Conservation (phyloP, 2,329 filamentous ascomycete genomes). For the Colletotrichum lini region DNA sequence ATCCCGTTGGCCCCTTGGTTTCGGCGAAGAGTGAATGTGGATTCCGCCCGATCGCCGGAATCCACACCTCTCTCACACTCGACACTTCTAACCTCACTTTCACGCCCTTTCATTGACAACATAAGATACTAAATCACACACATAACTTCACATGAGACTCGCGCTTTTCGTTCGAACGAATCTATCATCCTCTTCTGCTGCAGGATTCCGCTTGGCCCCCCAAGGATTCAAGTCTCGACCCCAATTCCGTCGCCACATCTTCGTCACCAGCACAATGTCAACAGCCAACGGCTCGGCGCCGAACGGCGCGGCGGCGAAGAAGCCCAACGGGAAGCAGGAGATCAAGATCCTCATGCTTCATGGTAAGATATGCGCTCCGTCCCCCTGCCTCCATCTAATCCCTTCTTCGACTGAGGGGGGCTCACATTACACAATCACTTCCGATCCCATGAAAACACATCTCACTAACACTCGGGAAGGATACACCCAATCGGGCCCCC, state of each 20-base stretch:
- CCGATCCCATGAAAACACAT: background rate
- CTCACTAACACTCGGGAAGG: constrained; percentile 60
- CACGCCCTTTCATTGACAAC: background rate
- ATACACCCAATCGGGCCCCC: constrained; percentile 89
- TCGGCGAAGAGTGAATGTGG: constrained; percentile 38
- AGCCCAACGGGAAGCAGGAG: constrained; percentile 60
- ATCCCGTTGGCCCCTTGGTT: background rate
- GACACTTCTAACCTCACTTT: background rate
- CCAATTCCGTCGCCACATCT: background rate
- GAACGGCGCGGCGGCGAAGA: constrained; percentile 46
- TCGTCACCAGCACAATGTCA: constrained; percentile 27
- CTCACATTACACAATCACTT: background rate
- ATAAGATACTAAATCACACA: background rate
- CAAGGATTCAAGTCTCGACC: background rate
- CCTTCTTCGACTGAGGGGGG: background rate
- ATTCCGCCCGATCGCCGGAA: constrained; percentile 28
- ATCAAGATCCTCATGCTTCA: constrained; percentile 85
- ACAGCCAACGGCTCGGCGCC: constrained; percentile 31
- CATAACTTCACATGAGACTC: constrained; percentile 21
- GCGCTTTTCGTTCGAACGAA: background rate
- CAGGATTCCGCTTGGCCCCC: background rate
- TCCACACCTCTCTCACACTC: constrained; percentile 13
- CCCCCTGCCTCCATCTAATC: background rate
- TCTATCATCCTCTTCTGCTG: background rate
- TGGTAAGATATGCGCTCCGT: constrained; percentile 58